Percentiles rank a stretch among this genome's conserved stretches.
Conservation (phyloP, 148 eudicot species). For the Dianthus caryophyllus region DNA sequence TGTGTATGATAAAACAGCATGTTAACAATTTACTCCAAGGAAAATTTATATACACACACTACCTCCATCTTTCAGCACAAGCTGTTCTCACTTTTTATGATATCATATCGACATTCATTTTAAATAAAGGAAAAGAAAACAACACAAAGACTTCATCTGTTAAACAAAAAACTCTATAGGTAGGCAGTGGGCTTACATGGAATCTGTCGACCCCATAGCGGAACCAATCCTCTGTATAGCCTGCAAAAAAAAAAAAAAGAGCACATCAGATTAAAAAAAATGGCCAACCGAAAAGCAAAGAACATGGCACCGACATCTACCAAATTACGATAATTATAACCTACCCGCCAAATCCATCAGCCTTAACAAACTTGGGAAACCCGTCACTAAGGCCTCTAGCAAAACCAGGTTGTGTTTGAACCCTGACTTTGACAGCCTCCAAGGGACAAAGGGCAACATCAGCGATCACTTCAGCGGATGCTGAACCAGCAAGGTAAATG, state of each 20-base stretch:
- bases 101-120: neutral
- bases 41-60: neutral
- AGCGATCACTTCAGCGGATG: conserved; percentile 89
- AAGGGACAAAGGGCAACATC: conserved; percentile 90
- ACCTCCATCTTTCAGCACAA: neutral
- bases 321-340: conserved; percentile 1
- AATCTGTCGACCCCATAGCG: conserved; percentile 87
- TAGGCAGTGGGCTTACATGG: conserved; percentile 49
- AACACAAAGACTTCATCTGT: neutral
- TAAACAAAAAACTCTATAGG: neutral
- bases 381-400: conserved; percentile 78
- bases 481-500: conserved; percentile 94
- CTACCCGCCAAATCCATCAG: conserved; percentile 71
- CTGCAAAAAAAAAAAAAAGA: conserved; percentile 29
- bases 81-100: neutral
- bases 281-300: neutral
- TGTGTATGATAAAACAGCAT: neutral
- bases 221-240: conserved; percentile 69
- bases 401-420: conserved; percentile 95
- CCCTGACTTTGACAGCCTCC: conserved; percentile 93
- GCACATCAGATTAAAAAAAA: neutral
- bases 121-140: neutral
- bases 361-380: conserved; percentile 61
- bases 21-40: neutral
- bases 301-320: neutral